Evolutionary conservation across 768 basidiomycete genomes (phyloP).

Genomic region (Baorangia bicolor): DNA sequence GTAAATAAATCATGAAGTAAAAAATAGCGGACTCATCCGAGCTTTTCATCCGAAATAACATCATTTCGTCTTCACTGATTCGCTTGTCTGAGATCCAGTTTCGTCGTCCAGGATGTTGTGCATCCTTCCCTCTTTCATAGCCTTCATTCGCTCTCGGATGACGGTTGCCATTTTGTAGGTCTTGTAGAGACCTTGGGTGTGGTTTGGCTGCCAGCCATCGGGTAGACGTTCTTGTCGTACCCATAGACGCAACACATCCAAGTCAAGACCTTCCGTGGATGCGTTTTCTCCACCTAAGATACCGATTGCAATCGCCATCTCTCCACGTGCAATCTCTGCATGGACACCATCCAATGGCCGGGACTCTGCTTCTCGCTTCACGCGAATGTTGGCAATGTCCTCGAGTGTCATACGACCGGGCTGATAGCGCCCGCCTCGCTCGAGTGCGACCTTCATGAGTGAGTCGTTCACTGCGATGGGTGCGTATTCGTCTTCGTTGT

Average conservation of each 20-base stretch:
- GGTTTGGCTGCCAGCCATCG: slow-evolving; percentile 33
- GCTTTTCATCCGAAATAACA: not conserved
- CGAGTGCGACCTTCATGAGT: slow-evolving; percentile 40
- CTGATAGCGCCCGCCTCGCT: slow-evolving; percentile 30
- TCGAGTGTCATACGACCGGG: slow-evolving; percentile 31
- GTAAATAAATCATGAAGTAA: not conserved
- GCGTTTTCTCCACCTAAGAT: slow-evolving; percentile 40
- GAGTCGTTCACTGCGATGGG: slow-evolving; percentile 38
- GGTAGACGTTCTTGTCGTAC: slow-evolving; percentile 53
- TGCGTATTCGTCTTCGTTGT: slow-evolving; percentile 44
- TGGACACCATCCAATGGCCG: slow-evolving; percentile 44
- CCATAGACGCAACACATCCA: slow-evolving; percentile 50
- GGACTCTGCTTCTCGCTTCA: slow-evolving; percentile 49
- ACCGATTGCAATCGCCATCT: slow-evolving; percentile 64
- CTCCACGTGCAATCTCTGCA: slow-evolving; percentile 63
- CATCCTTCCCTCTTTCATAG: slow-evolving; percentile 16
- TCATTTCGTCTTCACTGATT: slow-evolving; percentile 21
- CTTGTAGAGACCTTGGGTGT: slow-evolving; percentile 30
- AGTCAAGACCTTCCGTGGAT: slow-evolving; percentile 41
- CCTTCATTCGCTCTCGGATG: slow-evolving; percentile 29
- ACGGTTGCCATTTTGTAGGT: slow-evolving; percentile 31
- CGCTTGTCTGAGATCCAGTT: not conserved
- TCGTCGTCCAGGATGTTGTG: slow-evolving; percentile 21
- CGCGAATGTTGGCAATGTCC: slow-evolving; percentile 48
- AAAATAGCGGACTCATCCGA: not conserved